Base-by-base conservation (phyloP, 306 rosid species). In the Prunus padus region DNA sequence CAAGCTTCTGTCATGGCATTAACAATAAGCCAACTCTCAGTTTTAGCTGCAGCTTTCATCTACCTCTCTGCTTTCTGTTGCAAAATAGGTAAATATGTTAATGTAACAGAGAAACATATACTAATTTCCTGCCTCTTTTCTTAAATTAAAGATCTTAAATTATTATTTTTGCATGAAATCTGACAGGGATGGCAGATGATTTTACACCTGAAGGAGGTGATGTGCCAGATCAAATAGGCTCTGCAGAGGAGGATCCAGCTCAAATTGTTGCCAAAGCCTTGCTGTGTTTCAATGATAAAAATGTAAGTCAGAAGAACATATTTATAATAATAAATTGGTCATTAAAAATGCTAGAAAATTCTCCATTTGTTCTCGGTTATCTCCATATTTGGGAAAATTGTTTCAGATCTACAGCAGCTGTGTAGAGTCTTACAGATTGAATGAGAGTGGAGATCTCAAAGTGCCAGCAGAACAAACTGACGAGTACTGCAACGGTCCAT, bases 201-300 rank as follows among this genome's bases (percentile, higher is more conserved):
- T 81, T 75, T 22, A 49, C 9, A 3, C 26, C 56, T 10, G 56
- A 57, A 72, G 25, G 18, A 23, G 56, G 56, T 23, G 79, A 40
- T 54, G 23, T 18, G 3, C 80, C 87, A 0, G 78, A 33, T 33
- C 40, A 76, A 13, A 50, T 77, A 2, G 71, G 87, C 8, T 62
- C 22, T 15, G 72, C 18, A 0, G 19, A 18, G 57, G 77, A 71
- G n/a, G 93, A 90, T 57, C 93, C 96, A 11, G 14, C 91, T 79
- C 85, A 86, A 81, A 80, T 95, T 50, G 80, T 87, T 42, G 75
- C 93, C 80, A 89, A 84, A 63, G 98, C 98, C 23, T 83, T 95
- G 82, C 89, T 85, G 0, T 92, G 98, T 78, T 95, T 95, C 88
- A 85, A 87, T 72, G 86, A 92, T 65, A 89, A 85, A 85, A 74